Conservation (phyloP, 2,329 filamentous ascomycete species). For the Hymenoscyphus infarciens region DNA sequence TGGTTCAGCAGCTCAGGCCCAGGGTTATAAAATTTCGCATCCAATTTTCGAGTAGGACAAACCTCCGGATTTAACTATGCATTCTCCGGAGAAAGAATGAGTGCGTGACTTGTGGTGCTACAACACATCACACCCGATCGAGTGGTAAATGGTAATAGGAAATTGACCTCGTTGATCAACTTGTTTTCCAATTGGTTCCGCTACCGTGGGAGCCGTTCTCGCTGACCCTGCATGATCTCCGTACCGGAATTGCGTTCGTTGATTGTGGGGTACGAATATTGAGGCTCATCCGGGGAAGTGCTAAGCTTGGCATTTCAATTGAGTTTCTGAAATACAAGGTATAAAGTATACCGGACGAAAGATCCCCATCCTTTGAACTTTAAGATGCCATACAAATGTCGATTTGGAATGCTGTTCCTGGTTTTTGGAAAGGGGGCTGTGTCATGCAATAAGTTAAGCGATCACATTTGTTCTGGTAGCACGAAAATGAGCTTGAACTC, state of each 20-base stretch:
- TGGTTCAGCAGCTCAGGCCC: no score
- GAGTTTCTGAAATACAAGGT: neutral
- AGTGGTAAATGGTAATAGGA: neutral
- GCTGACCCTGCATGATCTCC: neutral
- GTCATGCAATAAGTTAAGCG: slow-evolving; percentile 1
- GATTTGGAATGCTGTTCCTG: no score
- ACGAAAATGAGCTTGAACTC: neutral
- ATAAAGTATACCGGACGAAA: neutral
- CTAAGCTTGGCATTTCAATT: neutral
- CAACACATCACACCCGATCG: neutral
- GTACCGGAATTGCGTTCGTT: neutral
- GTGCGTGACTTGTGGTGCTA: neutral
- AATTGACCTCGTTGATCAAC: neutral
- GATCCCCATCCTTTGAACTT: neutral
- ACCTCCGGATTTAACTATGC: neutral
- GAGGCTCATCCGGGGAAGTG: neutral
- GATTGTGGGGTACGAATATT: neutral
- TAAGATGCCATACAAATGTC: neutral
- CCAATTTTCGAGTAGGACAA: no score
- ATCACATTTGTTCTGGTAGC: neutral
- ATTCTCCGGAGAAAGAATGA: neutral
- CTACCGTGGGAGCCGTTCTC: neutral
- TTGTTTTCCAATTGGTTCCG: neutral
- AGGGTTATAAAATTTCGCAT: no score
- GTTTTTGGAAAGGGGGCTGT: neutral